phyloP scores from a whole-genome alignment of 495 filamentous ascomycete genomes.

The Daldinia concentrica region DNA sequence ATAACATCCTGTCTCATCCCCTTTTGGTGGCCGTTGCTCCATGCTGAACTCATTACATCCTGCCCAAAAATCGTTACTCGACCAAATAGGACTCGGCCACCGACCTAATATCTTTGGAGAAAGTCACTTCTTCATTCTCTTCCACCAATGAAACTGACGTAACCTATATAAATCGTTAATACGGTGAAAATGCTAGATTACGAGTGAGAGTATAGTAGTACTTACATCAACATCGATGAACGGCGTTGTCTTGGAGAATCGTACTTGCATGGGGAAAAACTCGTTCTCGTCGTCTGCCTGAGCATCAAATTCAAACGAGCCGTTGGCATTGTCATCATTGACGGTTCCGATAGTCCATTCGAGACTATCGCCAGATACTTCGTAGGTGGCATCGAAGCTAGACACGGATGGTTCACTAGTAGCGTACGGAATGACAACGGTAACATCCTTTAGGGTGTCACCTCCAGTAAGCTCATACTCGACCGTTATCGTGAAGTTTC shows the following conservation, averaged over 20 bases:
- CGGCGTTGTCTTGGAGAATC: conserved; percentile 84
- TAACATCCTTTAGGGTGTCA: conserved; percentile 79
- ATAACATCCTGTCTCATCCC: conserved; percentile 21
- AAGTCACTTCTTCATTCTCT: conserved; percentile 82
- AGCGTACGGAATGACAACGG: conserved; percentile 84
- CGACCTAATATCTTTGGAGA: conserved; percentile 89
- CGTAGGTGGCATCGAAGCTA: conserved; percentile 91
- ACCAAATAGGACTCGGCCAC: conserved; percentile 84
- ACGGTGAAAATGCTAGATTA: background rate
- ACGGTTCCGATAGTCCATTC: conserved; percentile 92
- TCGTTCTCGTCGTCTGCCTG: conserved; percentile 84
- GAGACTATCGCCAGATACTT: conserved; percentile 89
- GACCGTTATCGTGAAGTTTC: conserved; percentile 83
- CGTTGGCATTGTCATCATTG: conserved; percentile 79
- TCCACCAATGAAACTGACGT: conserved; percentile 76
- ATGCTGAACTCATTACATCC: conserved; percentile 17
- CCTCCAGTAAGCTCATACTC: conserved; percentile 91
- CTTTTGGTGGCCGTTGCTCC: conserved; percentile 17
- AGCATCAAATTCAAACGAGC: conserved; percentile 93
- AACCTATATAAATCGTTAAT: conserved; percentile 61
- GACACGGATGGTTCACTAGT: conserved; percentile 86
- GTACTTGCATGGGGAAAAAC: conserved; percentile 96
- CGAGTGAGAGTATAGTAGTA: conserved; percentile 18
- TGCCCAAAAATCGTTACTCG: conserved; percentile 60
- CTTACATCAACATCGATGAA: conserved; percentile 92